Conservation (phyloP, 2,329 filamentous ascomycete genomes). For the Ophiocordyceps unilateralis region DNA sequence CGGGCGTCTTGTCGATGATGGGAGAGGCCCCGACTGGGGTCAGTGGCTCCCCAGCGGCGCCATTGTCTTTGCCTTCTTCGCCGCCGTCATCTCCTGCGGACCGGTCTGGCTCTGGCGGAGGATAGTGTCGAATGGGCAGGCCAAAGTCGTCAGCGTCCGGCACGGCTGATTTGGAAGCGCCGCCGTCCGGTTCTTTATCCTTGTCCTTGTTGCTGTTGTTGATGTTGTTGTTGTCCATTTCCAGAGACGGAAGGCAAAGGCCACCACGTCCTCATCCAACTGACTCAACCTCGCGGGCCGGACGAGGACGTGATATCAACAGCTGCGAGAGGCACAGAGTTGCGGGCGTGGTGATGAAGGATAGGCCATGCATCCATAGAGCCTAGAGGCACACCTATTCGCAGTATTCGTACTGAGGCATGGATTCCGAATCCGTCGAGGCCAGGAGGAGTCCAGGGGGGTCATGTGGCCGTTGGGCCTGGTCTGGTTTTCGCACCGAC, state of each 20-base stretch:
- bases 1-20: not conserved
- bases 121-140: slow-evolving; percentile 40
- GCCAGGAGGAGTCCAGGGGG: not conserved
- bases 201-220: slow-evolving; percentile 5
- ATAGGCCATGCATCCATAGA: not conserved
- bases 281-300: slow-evolving; percentile 3
- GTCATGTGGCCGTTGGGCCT: not conserved
- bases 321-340: not conserved
- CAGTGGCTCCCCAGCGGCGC: not conserved
- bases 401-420: slow-evolving; percentile 3
- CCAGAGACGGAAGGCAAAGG: not conserved
- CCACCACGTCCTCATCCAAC: slow-evolving; percentile 11
- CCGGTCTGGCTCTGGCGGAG: slow-evolving; percentile 12
- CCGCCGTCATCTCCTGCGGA: slow-evolving; percentile 1
- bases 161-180: slow-evolving; percentile 9
- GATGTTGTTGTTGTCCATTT: slow-evolving; percentile 6
- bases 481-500: not conserved
- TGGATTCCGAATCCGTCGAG: not conserved
- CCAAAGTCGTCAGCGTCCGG: slow-evolving; percentile 54
- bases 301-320: slow-evolving; percentile 7
- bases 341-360: not conserved
- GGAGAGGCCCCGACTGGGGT: not conserved
- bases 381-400: not conserved
- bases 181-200: slow-evolving; percentile 9
- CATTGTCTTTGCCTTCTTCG: not conserved